Conservation (phyloP, 2,329 filamentous ascomycete genomes). For the Blastomyces percursus region DNA sequence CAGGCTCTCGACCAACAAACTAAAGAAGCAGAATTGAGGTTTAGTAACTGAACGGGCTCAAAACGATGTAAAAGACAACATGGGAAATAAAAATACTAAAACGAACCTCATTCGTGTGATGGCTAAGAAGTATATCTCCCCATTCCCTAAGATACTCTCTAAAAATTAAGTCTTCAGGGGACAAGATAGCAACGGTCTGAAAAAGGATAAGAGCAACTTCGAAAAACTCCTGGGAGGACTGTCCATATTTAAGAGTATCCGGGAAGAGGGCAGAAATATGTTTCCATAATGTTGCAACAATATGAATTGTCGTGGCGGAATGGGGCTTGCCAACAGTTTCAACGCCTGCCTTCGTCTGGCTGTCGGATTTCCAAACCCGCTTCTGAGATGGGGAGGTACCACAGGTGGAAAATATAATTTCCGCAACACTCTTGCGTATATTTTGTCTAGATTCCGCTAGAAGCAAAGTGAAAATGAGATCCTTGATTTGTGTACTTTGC, state of each 20-base stretch:
- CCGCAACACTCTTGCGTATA: constrained; percentile 30
- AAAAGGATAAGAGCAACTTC: constrained; percentile 35
- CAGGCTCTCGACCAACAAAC: constrained; percentile 37
- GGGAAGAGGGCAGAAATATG: constrained; percentile 33
- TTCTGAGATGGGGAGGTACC: constrained; percentile 24
- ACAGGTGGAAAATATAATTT: constrained; percentile 30
- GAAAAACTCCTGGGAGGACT: constrained; percentile 37
- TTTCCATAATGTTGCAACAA: constrained; percentile 37
- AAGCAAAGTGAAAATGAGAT: constrained; percentile 33
- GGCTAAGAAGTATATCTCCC: constrained; percentile 34
- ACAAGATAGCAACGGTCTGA: constrained; percentile 31
- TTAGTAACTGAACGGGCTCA: constrained; percentile 15
- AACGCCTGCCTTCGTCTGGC: not conserved
- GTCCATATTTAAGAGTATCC: constrained; percentile 26
- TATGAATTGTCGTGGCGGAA: constrained; percentile 26
- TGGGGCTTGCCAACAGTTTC: constrained; percentile 14
- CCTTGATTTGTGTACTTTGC: constrained; percentile 25
- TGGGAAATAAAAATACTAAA: not conserved
- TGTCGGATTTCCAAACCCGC: constrained; percentile 15
- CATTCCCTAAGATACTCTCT: constrained; percentile 34
- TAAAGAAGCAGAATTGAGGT: constrained; percentile 10
- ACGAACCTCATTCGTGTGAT: constrained; percentile 34
- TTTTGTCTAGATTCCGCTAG: constrained; percentile 34
- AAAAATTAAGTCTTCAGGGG: constrained; percentile 28
- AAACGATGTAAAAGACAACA: not conserved